Evolutionary conservation across 176 grass and related monocot species (phyloP).

Genomic region (Musa schizocarpa): DNA sequence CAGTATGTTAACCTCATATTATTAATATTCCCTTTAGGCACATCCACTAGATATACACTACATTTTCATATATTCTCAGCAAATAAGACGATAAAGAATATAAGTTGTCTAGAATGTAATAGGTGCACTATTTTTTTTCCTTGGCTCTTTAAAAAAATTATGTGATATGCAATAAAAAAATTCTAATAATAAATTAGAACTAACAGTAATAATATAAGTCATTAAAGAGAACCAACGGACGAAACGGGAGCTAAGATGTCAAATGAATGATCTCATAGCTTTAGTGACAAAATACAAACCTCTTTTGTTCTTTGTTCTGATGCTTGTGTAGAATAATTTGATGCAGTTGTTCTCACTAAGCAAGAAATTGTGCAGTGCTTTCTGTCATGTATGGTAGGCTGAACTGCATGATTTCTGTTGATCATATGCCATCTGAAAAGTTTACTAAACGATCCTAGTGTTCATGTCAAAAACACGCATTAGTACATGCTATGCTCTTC

Average conservation of each 20-base stretch:
- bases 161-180: no score
- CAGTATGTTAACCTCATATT: neutral
- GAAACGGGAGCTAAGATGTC: no score
- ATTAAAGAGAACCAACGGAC: no score
- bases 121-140: neutral
- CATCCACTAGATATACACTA: no score
- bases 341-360: slow-evolving; percentile 45
- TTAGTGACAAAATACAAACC: slow-evolving; percentile 30
- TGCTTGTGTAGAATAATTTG: slow-evolving; percentile 71
- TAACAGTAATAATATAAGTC: no score
- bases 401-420: slow-evolving; percentile 32
- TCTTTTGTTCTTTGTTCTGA: slow-evolving; percentile 59
- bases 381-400: slow-evolving; percentile 22
- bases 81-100: no score
- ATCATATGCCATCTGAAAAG: slow-evolving; percentile 35
- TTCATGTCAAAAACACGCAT: neutral
- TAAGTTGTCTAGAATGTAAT: neutral
- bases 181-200: no score
- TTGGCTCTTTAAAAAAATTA: no score
- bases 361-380: slow-evolving; percentile 23
- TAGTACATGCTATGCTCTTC: neutral
- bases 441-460: slow-evolving; percentile 29
- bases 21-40: neutral
- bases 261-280: no score
- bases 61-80: no score